Evolutionary conservation across 352 stramenopile species (phyloP), one percentile per base, ranked within the genome.

Genomic region (Phytophthora sp.): DNA sequence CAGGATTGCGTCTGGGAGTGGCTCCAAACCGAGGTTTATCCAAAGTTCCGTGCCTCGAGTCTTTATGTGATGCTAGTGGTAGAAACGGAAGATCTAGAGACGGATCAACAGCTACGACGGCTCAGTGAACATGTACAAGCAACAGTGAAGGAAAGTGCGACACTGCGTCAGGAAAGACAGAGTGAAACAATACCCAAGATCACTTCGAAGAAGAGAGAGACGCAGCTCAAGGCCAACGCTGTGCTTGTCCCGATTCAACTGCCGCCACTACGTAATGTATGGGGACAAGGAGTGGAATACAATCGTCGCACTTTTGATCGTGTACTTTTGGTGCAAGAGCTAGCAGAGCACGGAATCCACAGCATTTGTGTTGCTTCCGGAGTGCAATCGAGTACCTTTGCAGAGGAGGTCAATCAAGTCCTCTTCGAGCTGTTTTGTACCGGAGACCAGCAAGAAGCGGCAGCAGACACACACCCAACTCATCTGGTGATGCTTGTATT

Each of bases 1-100:
- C 85, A 93, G 60, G 82, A 93, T 31, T 75, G 77, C 29, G 81
- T 93, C 49, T 89, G 79, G 79, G 63, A 84, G 46, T 93, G 85
- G 85, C 72, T 93, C 36, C 73, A 86, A 45, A 72, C 71, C 1
- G 74, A 80, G 9, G 69, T 91, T n/a, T 89, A 91, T 41, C 71
- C 77, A 3, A 75, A 73, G 12, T 93, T 91, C 60, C 73, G 83
- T 20, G 49, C 50, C n/a, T 91, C 85, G 2, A 74, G 62, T 44
- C 51, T 86, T 16, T 93, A 90, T 67, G 83, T 93, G 21, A 71
- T 79, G 54, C 71, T 88, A 2, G 73, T 93, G 2, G 81, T 91
- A 29, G 85, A 93, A 69, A 81, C 76, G 1, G 85, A 91, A 46
- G 80, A 89, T 56, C 62, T 93, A 7, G 81, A 90, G 60, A 77